Evolutionary conservation across 352 stramenopile species (phyloP).

Genomic region (Hyaloperonospora brassicae): DNA sequence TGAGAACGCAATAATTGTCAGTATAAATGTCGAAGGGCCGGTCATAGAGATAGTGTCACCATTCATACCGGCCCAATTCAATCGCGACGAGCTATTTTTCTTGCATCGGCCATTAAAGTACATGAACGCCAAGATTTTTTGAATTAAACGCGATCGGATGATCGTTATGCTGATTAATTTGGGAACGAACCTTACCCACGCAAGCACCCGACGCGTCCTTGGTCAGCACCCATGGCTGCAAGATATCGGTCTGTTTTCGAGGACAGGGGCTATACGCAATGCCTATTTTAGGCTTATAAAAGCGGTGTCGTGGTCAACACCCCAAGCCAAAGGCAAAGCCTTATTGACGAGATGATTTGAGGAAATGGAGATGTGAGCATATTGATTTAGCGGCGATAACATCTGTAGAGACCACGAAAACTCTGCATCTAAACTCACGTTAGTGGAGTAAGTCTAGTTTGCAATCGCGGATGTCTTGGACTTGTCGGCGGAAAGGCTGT

Average conservation of each 20-base stretch:
- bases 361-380: slow-evolving; percentile 12
- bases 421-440: slow-evolving; percentile 15
- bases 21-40: slow-evolving; percentile 9
- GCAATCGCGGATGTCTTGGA: slow-evolving; percentile 23
- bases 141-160: slow-evolving; percentile 3
- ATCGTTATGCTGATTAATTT: background rate
- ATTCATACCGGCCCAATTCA: slow-evolving; percentile 1
- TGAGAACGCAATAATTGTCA: background rate
- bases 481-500: slow-evolving; percentile 12
- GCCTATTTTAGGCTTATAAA: slow-evolving; percentile 20
- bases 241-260: slow-evolving; percentile 21
- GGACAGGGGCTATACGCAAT: slow-evolving; percentile 20
- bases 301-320: slow-evolving; percentile 3
- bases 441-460: slow-evolving; percentile 4
- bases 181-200: slow-evolving; percentile 5
- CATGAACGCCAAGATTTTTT: slow-evolving; percentile 3
- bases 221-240: slow-evolving; percentile 20
- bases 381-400: slow-evolving; percentile 29
- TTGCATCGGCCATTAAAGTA: slow-evolving; percentile 4
- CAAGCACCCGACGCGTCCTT: slow-evolving; percentile 24
- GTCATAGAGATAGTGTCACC: slow-evolving; percentile 6
- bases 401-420: slow-evolving; percentile 22
- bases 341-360: slow-evolving; percentile 24
- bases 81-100: slow-evolving; percentile 12
- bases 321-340: slow-evolving; percentile 12